phyloP scores from a whole-genome alignment of 345 rosid species.

The Garcia nutans region DNA sequence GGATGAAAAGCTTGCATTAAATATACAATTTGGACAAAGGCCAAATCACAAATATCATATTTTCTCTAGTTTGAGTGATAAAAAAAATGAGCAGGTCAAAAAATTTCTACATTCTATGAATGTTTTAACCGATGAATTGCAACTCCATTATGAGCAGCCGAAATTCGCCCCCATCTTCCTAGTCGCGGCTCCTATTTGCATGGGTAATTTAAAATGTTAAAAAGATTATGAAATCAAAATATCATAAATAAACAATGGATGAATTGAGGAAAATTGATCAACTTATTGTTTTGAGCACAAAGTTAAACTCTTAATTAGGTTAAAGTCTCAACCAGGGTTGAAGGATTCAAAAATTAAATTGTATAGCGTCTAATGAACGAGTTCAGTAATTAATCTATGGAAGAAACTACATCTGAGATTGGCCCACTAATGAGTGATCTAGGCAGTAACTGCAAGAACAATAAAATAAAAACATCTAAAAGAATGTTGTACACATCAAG shows the following conservation, averaged over 20 bases:
- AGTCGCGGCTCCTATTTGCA: slow-evolving; percentile 78
- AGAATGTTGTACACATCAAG: not conserved
- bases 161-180: slow-evolving; percentile 80
- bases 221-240: not conserved
- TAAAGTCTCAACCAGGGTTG: too few species aligned
- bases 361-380: not conserved
- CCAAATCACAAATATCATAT: slow-evolving; percentile 7
- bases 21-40: slow-evolving; percentile 12
- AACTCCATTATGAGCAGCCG: slow-evolving; percentile 71
- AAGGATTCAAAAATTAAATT: too few species aligned
- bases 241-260: not conserved
- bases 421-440: not conserved
- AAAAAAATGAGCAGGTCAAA: slow-evolving; percentile 21
- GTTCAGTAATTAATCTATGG: not conserved
- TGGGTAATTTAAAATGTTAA: slow-evolving; percentile 4
- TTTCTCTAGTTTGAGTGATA: slow-evolving; percentile 8
- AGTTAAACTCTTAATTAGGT: too few species aligned
- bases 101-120: slow-evolving; percentile 29
- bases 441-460: not conserved
- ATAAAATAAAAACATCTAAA: too few species aligned
- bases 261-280: too few species aligned
- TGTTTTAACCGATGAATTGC: slow-evolving; percentile 64
- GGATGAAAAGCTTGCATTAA: not conserved
- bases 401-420: not conserved
- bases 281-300: too few species aligned